Percentiles rank a stretch among this genome's conserved stretches.
phyloP scores from a whole-genome alignment of 2,329 filamentous ascomycete genomes.

The Dryadomyces quercus-mongolicae region DNA sequence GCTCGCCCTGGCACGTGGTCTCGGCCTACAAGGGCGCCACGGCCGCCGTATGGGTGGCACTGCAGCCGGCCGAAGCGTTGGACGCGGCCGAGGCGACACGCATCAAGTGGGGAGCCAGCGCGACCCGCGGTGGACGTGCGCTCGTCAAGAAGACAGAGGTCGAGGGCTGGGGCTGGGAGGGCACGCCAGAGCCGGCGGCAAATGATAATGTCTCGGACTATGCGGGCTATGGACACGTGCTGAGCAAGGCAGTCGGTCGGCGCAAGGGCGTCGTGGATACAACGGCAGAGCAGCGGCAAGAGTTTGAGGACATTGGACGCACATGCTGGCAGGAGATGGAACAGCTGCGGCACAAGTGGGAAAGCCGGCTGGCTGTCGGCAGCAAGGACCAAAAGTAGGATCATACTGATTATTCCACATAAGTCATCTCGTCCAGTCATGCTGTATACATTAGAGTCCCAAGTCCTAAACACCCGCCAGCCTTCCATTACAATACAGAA shows the following conservation, averaged over 20 bases:
- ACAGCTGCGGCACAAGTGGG: conserved; percentile 55
- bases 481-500: no score
- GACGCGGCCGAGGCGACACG: conserved; percentile 30
- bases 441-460: no score
- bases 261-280: conserved; percentile 44
- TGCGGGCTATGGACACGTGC: conserved; percentile 32
- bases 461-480: no score
- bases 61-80: conserved; percentile 35
- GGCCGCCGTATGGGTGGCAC: conserved; percentile 65
- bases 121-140: conserved; percentile 41
- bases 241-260: conserved; percentile 43
- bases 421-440: neutral
- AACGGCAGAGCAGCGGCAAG: conserved; percentile 45
- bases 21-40: conserved; percentile 66
- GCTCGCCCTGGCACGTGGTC: conserved; percentile 79
- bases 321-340: conserved; percentile 62
- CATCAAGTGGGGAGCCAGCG: conserved; percentile 77
- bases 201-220: conserved; percentile 29
- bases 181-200: conserved; percentile 29
- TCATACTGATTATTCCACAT: neutral
- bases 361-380: conserved; percentile 17
- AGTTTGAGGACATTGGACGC: conserved; percentile 51
- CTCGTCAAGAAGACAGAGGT: conserved; percentile 69
- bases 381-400: no score
- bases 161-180: conserved; percentile 70